Base-by-base conservation (phyloP, 2,329 filamentous ascomycete species). In the Xylaria sp. region DNA sequence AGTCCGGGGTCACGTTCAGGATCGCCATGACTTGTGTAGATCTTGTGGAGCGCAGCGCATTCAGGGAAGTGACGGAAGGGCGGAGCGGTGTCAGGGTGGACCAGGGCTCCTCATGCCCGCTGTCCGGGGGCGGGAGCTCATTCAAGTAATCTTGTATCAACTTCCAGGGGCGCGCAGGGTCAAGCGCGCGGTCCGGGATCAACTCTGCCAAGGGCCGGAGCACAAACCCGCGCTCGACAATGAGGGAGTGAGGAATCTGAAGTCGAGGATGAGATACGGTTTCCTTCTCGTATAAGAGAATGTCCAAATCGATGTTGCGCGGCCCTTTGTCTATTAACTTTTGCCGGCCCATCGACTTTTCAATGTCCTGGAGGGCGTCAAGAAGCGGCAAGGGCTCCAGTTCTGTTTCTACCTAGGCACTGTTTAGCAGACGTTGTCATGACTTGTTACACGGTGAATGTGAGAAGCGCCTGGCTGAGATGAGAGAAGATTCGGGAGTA, bases 241-340 rank as follows among this genome's bases (percentile, higher is more conserved):
- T 96, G 49, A 90, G 80, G 37, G 84, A 79, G 72, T 99, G 94
- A 9, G 94, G 94, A 34, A 99, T 80, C 30, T 81, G 87, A n/a
- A 99, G 83, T 18, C 91, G 84, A 48, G 89, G 83, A 64, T 90
- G 81, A 47, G 84, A 75, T 55, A 96, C 76, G 13, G 44, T 58
- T 35, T 87, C 76, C 58, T 89, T 76, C 54, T 86, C 88, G 70
- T 96, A 97, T 1, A 97, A 79, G 16, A 97, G 77, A 52, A 99
- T 92, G 70, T 99, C 94, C 11, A 99, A 79, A 70, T 99, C 94
- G 63, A 99, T 96, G 70, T 92, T 96, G 34, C 94, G 84, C 1
- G 94, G 94, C 0, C 94, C 94, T 72, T 99, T 99, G 69, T 97
- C 91, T 48, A 97, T 84, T 49, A 91, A 68, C 74, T 97, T 97